These are phyloP conservation scores for Lichtheimia ramosa DNA, from an alignment of 371 early-diverging fungal genomes.

Conservation along the genomic window DNA sequence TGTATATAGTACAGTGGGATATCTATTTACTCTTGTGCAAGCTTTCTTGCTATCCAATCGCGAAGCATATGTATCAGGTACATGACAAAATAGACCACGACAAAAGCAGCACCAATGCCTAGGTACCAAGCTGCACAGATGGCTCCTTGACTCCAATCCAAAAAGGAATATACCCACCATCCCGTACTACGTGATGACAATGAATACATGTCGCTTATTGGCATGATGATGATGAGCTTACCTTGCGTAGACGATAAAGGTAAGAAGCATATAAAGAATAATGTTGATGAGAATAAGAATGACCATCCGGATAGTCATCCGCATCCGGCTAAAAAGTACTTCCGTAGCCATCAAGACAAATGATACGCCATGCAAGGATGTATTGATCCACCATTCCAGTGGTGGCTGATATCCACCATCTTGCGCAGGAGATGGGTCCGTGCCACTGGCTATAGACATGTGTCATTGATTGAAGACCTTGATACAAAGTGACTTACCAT, in stretches of 20 bases:
- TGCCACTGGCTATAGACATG: neutral
- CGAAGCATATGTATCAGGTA: conserved; percentile 38
- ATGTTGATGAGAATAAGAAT: conserved; percentile 36
- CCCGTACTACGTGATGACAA: conserved; percentile 1
- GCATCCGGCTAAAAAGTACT: conserved; percentile 49
- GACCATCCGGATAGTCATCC: conserved; percentile 38
- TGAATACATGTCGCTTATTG: neutral
- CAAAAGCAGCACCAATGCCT: conserved; percentile 30
- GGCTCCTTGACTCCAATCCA: conserved; percentile 53
- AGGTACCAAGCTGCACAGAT: conserved; percentile 43
- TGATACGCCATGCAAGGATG: conserved; percentile 54
- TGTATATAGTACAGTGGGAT: no score
- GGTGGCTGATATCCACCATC: neutral
- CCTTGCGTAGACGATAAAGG: conserved; percentile 48
- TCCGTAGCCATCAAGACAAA: conserved; percentile 52
- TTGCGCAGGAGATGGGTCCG: neutral
- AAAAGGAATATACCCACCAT: conserved; percentile 54
- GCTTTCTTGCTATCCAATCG: conserved; percentile 15
- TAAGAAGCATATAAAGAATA: conserved; percentile 49
- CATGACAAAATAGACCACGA: conserved; percentile 39
- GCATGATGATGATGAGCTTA: conserved; percentile 2
- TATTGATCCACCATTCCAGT: conserved; percentile 41
- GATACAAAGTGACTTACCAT: neutral
- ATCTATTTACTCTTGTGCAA: conserved; percentile 1
- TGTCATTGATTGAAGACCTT: neutral